A percentile compares a stretch with the other conserved stretches of the same genome.
phyloP scores from a whole-genome alignment of 352 stramenopile species.

The Phytophthora rubi region DNA sequence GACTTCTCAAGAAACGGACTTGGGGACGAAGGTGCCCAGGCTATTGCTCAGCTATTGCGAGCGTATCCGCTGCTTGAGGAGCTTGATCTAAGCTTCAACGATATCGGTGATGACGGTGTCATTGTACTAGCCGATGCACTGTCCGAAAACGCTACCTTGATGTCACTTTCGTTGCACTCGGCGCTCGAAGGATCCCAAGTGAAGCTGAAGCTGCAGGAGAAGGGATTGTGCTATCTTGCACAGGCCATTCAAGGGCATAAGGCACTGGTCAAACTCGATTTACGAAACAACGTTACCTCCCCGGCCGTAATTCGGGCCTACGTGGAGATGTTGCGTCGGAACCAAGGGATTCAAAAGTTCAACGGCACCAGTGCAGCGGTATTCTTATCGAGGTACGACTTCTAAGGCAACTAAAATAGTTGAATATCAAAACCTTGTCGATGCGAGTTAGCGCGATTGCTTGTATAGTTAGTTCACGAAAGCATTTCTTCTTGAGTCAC shows the following conservation, averaged over 20 bases:
- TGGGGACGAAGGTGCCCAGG: conserved; percentile 60
- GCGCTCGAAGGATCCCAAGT: conserved; percentile 40
- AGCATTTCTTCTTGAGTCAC: conserved; percentile 15
- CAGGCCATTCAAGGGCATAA: conserved; percentile 45
- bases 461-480: not conserved
- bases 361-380: conserved; percentile 57
- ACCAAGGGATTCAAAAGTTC: conserved; percentile 58
- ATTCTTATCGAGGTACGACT: conserved; percentile 57
- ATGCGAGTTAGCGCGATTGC: no score
- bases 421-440: not conserved
- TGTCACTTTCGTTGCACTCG: conserved; percentile 55
- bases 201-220: conserved; percentile 51
- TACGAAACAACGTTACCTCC: conserved; percentile 57
- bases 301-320: conserved; percentile 38
- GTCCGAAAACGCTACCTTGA: conserved; percentile 49
- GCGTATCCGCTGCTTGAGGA: conserved; percentile 42
- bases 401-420: conserved; percentile 4
- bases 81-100: conserved; percentile 78
- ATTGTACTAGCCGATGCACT: conserved; percentile 51
- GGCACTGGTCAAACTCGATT: conserved; percentile 48
- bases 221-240: conserved; percentile 43
- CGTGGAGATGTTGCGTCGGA: conserved; percentile 50
- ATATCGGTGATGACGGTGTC: conserved; percentile 64
- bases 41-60: conserved; percentile 49
- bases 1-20: conserved; percentile 63